Evolutionary conservation across 306 rosid species (phyloP), one percentile per base, ranked within the genome.

Genomic region (Bauhinia variegata): DNA sequence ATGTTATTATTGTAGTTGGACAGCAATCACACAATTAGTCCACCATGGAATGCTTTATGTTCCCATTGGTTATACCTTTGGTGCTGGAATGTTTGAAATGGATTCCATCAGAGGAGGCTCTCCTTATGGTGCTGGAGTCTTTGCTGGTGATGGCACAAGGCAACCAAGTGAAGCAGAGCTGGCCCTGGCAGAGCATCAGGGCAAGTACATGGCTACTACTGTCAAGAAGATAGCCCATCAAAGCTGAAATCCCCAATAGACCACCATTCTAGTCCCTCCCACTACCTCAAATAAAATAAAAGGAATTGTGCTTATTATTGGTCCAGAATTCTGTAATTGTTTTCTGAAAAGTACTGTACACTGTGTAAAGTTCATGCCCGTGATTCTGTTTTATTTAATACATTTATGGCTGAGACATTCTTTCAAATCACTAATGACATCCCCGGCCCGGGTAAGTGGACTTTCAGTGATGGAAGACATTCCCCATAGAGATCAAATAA

Each of bases 21-120:
- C 96, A 71, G 95, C 96, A 65, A 80, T 89, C 49, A 87, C 86
- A 70, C 89, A 87, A 38, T 75, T 89, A 75, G 96, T 77, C 61
- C 91, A 89, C 78, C 96, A 89, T 59, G 96, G 96, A 4, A 89
- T 89, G 96, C 54, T 89, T 2, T 89, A 85, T 75, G 89, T 89
- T 58, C 95, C 96, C 9, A 85, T 87, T 54, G 96, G 95, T 5
- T 87, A 85, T 49, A 81, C 82, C 30, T 89, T 87, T 8, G 95
- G 95, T 15, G 89, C 89, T 38, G 85, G 78, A 65, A 85, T 87
- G 91, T 83, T 77, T 9, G 72, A 82, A 54, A 60, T 87, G 85
- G 89, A 85, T 4, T 77, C 89, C 19, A 38, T 85, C 18, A 85
- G 84, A 79, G 96, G 91, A 55, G 95, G 96, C 16, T 79, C 91